Base-by-base conservation (phyloP, 805 yeast genomes). In the Suhomyces kilbournensis region DNA sequence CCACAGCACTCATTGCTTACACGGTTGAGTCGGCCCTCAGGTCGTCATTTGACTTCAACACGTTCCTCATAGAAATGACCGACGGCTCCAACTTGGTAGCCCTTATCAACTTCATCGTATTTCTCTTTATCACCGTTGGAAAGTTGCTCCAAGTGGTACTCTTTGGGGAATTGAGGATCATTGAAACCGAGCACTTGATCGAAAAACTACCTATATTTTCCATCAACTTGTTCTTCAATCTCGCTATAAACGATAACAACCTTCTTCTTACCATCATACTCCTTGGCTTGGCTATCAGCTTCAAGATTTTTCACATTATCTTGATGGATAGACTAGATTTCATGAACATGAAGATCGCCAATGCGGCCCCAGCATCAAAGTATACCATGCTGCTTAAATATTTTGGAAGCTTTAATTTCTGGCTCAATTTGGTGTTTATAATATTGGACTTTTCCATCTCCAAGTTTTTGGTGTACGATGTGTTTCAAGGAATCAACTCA, bases 251-350 rank as follows among this genome's bases (percentile, higher is more conserved):
- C 19, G 82, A 88, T 40, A 84, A 83, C 58, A 77, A 86, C 51
- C 64, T 90, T 48, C 68, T 86, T 66, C 55, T 59, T 67, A 84
- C 56, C 62, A 83, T 61, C 75, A 78, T 65, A 19, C 61, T 74
- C 48, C 53, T 71, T 14, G 69, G 71, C 10, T 50, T 68, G 23
- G 55, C 70, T 3, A 54, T 72, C 20, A 57, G 65, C 22, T 67
- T 82, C 63, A 86, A 85, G 62, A 83, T 86, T 1, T 83, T 87
- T 71, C 96, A 91, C 63, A 86, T 96, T 84, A 78, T 94, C 0
- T 67, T 86, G 44, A 69, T 72, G 38, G 85, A 82, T 51, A 63
- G 88, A 22, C 69, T 80, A 14, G 84, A 81, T 26, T 66, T 64
- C 51, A 51, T 68, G 14, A 67, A 67, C 26, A 62, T 69, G 56